phyloP scores from a whole-genome alignment of 2,329 filamentous ascomycete species.

The Metarhizium robertsii region DNA sequence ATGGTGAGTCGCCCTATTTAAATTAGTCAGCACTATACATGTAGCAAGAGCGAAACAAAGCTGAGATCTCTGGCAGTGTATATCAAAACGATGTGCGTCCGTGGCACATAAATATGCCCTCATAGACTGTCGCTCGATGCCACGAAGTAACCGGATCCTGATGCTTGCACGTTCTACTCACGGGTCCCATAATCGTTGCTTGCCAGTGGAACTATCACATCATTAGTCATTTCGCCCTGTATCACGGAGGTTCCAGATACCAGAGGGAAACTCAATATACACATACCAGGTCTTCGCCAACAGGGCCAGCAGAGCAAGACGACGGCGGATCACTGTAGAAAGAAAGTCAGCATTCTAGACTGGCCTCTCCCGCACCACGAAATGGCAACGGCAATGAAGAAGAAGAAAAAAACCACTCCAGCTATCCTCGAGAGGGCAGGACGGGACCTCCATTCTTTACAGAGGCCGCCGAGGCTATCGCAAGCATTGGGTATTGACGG shows the following conservation, averaged over 20 bases:
- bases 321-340: slow-evolving; percentile 82
- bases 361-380: background rate
- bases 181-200: slow-evolving; percentile 99
- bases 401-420: background rate
- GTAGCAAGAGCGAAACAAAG: background rate
- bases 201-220: slow-evolving; percentile 90
- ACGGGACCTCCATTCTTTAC: background rate
- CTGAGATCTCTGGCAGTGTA: background rate
- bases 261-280: background rate
- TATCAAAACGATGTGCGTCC: background rate
- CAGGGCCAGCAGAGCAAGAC: slow-evolving; percentile 94
- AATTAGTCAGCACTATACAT: slow-evolving; percentile 16
- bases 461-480: background rate
- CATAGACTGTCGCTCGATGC: background rate
- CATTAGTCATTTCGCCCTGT: slow-evolving; percentile 13
- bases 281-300: slow-evolving; percentile 96
- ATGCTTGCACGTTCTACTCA: slow-evolving; percentile 40
- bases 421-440: background rate
- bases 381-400: background rate
- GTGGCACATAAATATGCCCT: background rate
- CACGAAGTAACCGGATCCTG: background rate
- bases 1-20: slow-evolving; percentile 83
- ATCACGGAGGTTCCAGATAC: background rate
- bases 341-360: slow-evolving; percentile 12
- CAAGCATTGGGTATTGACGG: slow-evolving; percentile 8